phyloP scores from a whole-genome alignment of 371 early-diverging fungal genomes.

The Lichtheimia corymbifera region DNA sequence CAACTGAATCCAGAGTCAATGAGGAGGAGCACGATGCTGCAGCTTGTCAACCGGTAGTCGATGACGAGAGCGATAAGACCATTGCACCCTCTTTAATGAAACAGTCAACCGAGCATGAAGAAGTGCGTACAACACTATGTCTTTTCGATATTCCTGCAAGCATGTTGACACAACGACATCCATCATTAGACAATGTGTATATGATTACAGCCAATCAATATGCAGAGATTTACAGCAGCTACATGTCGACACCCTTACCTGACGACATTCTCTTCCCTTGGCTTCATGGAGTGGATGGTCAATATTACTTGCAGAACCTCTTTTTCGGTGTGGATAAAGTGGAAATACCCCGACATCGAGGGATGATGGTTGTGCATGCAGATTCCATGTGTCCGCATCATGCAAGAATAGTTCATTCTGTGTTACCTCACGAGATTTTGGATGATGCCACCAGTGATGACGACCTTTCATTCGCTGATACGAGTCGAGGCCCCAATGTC shows the following conservation, averaged over 20 bases:
- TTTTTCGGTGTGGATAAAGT: constrained; percentile 59
- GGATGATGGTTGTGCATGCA: constrained; percentile 44
- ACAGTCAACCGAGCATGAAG: background rate
- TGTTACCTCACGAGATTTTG: constrained; percentile 21
- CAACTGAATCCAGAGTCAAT: no score
- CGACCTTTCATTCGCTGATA: constrained; percentile 21
- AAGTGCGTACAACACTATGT: background rate
- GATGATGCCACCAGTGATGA: constrained; percentile 6
- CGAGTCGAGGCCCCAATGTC: constrained; percentile 29
- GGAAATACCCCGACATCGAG: constrained; percentile 45
- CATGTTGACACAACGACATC: constrained; percentile 7
- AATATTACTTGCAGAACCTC: constrained; percentile 49
- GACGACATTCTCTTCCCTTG: constrained; percentile 64
- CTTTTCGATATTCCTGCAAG: constrained; percentile 18
- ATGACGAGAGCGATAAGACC: constrained; percentile 9
- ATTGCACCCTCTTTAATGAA: constrained; percentile 14
- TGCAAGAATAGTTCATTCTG: constrained; percentile 26
- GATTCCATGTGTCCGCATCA: constrained; percentile 16
- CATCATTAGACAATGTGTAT: constrained; percentile 9
- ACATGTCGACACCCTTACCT: constrained; percentile 50
- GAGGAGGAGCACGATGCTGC: no score
- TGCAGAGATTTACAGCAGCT: constrained; percentile 15
- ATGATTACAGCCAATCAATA: constrained; percentile 24
- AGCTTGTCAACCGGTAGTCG: background rate
- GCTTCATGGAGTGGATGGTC: constrained; percentile 67